phyloP scores from a whole-genome alignment of 768 basidiomycete genomes.

The Chlorophyllum brunneum region DNA sequence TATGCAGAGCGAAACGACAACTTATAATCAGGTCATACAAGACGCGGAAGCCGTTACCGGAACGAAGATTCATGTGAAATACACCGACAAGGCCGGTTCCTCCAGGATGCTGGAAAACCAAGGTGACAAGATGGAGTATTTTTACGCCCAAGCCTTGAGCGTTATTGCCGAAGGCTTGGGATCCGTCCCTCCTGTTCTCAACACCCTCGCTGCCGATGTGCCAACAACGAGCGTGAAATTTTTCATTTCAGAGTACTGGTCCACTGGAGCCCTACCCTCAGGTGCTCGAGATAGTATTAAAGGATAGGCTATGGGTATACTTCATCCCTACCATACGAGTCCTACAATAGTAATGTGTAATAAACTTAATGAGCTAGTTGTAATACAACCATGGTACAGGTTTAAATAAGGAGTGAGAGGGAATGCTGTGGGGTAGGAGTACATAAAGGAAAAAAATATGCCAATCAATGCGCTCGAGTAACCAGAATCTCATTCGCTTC shows the following conservation, averaged over 20 bases:
- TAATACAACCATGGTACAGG: no score
- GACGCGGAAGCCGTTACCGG: background rate
- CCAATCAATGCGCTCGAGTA: background rate
- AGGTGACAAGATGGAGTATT: background rate
- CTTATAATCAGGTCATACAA: slow-evolving; percentile 1
- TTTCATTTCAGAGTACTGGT: background rate
- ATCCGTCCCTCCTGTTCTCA: background rate
- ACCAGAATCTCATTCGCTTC: background rate
- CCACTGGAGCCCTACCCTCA: no score
- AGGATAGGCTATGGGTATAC: no score
- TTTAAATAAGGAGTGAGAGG: no score
- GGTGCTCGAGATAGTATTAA: no score
- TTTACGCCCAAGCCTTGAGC: background rate
- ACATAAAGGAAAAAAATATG: background rate
- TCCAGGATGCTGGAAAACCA: background rate
- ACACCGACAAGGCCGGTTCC: background rate
- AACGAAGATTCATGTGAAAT: background rate
- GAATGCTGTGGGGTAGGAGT: no score
- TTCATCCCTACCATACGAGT: no score
- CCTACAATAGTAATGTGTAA: no score
- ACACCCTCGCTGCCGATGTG: background rate
- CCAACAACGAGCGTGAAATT: background rate
- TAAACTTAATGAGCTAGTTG: no score
- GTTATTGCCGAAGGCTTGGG: background rate
- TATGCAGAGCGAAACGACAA: slow-evolving; percentile 5